Conservation (phyloP, 768 basidiomycete species). For the Serendipita sp. region DNA sequence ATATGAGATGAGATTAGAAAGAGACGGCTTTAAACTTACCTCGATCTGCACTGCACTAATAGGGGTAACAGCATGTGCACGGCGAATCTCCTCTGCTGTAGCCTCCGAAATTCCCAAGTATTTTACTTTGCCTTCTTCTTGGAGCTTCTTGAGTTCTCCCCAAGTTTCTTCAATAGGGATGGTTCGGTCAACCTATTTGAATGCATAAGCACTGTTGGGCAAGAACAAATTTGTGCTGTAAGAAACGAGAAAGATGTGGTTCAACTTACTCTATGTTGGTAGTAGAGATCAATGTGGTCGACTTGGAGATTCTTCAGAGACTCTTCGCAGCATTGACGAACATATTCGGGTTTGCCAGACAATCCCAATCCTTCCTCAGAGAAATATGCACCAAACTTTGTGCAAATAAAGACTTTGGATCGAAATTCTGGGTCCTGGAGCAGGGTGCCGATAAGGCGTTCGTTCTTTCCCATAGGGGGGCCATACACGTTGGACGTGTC, state of each 20-base stretch:
- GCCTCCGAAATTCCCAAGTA: constrained; percentile 39
- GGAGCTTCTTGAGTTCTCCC: constrained; percentile 12
- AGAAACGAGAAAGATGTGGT: background rate
- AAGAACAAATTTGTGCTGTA: constrained; percentile 8
- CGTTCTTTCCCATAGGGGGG: background rate
- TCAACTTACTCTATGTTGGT: constrained; percentile 1
- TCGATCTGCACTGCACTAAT: constrained; percentile 13
- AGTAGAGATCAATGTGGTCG: constrained; percentile 13
- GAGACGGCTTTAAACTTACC: background rate
- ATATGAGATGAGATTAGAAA: background rate
- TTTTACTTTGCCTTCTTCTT: constrained; percentile 28
- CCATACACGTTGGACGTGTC: background rate
- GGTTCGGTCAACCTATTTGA: constrained; percentile 11
- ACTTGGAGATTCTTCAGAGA: constrained; percentile 11
- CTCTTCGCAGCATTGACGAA: constrained; percentile 8
- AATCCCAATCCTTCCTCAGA: background rate
- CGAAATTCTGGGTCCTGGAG: background rate
- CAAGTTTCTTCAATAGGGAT: constrained; percentile 14
- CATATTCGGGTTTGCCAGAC: constrained; percentile 11
- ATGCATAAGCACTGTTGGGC: too few relatives aligned
- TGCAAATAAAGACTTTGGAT: background rate
- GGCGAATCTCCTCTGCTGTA: constrained; percentile 29
- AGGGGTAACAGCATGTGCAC: constrained; percentile 22
- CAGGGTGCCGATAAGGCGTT: background rate
- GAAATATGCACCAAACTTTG: background rate